Evolutionary conservation across 1,284 basidiomycete species (phyloP), one percentile per base, ranked within the genome.

Genomic region (Phellinidium pouzarii): DNA sequence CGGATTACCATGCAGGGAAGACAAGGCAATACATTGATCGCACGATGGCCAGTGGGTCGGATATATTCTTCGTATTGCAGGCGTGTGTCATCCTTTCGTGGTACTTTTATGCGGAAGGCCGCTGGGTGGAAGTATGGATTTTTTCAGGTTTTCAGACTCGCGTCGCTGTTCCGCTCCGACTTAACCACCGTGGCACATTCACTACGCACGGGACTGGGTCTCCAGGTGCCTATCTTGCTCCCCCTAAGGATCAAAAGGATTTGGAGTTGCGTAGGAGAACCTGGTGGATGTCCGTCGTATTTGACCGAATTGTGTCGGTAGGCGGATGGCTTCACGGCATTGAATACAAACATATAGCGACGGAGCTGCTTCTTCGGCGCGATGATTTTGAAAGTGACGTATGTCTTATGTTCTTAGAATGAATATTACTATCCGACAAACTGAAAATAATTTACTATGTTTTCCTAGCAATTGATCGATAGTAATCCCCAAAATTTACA

Each of bases 91-190:
- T 92, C 23, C 75, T 92, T 25, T 88, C 84, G 1, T 91, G 88
- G 87, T 91, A 87, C 68, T 87, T 89, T 59, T 92, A 91, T 64
- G 84, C 88, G 56, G 85, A 91, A 65, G 90, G 88, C 2, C 77
- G 88, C 51, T 91, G 88, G 86, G 87, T 91, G 9, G 89, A 92
- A 67, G 84, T 92, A 4, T 93, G 89, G 89, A 85, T 91, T 41
- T 87, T 87, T 66, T 85, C 87, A 26, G 87, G 82, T 4, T 88
- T 91, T 61, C 85, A 89, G 61, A 87, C 84, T n/a, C 76, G 89
- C 11, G 84, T 89, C n/a, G 82, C 86, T 22, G 76, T 91, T 12
- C 90, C 90, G 2, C 72, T 92, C 26, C 82, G 87, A 27, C 67
- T 90, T 37, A 90, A 90, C 63, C 87, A 87, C 64, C 87, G 86